A percentile compares a stretch with the other conserved stretches of the same genome.
These are phyloP conservation scores for Mycosphaerella arachidis DNA, from an alignment of 2,329 filamentous ascomycete species.

Conservation along the genomic window DNA sequence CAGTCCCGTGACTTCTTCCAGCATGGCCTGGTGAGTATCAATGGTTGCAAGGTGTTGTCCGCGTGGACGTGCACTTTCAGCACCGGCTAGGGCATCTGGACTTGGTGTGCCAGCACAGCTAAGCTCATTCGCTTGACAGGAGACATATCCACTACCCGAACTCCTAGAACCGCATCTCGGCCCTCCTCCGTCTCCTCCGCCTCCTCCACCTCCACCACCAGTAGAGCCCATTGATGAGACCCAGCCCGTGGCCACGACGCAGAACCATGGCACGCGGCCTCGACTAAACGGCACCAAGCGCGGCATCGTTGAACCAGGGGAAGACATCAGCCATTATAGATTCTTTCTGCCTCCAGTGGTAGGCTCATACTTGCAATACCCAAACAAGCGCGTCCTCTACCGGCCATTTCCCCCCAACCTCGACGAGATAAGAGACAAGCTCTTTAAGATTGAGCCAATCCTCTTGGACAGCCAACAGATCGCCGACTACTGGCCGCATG, in stretches of 20 bases:
- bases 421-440: conserved; percentile 20
- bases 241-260: too few relatives aligned
- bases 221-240: background rate
- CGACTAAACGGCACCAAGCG: too few relatives aligned
- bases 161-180: background rate
- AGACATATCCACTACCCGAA: background rate
- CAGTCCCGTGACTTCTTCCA: background rate
- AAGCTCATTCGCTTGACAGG: background rate
- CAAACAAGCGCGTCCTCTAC: conserved; percentile 23
- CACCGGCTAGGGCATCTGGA: too few relatives aligned
- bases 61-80: too few relatives aligned
- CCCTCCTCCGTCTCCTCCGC: background rate
- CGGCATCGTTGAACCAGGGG: background rate
- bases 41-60: too few relatives aligned
- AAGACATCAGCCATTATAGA: conserved; percentile 7
- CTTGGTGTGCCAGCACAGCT: too few relatives aligned
- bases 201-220: background rate
- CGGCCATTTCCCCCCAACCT: conserved; percentile 21
- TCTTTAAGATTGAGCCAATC: conserved; percentile 19
- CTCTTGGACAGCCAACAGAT: conserved; percentile 25
- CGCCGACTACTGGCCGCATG: conserved; percentile 24
- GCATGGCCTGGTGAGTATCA: background rate
- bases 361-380: conserved; percentile 19
- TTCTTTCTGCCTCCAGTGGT: conserved; percentile 20
- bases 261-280: too few relatives aligned